Evolutionary conservation across 2,329 filamentous ascomycete genomes (phyloP), one percentile per base, ranked within the genome.

Genomic region (Trichophyton schoenleinii): DNA sequence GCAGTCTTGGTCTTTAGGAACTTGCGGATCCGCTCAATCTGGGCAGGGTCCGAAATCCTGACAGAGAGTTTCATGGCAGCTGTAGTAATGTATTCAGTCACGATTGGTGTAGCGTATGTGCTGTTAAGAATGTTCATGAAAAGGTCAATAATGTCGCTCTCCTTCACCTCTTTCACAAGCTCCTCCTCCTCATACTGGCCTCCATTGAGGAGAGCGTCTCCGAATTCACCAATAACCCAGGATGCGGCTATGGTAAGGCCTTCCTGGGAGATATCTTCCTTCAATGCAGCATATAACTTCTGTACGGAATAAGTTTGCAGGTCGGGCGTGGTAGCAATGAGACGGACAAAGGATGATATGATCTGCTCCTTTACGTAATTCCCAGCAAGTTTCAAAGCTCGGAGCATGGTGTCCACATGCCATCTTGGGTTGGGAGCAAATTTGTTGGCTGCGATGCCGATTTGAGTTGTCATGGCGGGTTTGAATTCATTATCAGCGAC

Each of bases 401-500:
- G 84, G 60, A 99, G 80, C 87, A 99, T 96, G 1, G 95, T 99
- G 70, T 99, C 94, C 67, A 97, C 87, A 72, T 99, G 94, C 94
- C 94, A 99, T 71, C 94, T 83, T 77, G 97, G 97, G 77, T 94
- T 97, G 0, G 94, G 95, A 1, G 94, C 89, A 74, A 90, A 99
- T 66, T 92, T 86, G 74, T 99, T 94, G 5, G 95, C 94, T 9
- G 95, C 94, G 68, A 99, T 90, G 25, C 94, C 94, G 72, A 99
- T 99, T 71, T 99, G 94, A 60, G 87, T 94, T 1, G 94, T 99
- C 91, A 99, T 96, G 60, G 90, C 89, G 5, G 94, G 89, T 77
- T 99, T 99, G 79, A 99, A 99, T 74, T 99, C 94, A 66, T 95
- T 96, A 70, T 99, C 94, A 60, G 95, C 92, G 59, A 96, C 91